A percentile compares a stretch with the other conserved stretches of the same genome.
phyloP scores from a whole-genome alignment of 371 early-diverging fungal species.

The Fennellomyces sp. region DNA sequence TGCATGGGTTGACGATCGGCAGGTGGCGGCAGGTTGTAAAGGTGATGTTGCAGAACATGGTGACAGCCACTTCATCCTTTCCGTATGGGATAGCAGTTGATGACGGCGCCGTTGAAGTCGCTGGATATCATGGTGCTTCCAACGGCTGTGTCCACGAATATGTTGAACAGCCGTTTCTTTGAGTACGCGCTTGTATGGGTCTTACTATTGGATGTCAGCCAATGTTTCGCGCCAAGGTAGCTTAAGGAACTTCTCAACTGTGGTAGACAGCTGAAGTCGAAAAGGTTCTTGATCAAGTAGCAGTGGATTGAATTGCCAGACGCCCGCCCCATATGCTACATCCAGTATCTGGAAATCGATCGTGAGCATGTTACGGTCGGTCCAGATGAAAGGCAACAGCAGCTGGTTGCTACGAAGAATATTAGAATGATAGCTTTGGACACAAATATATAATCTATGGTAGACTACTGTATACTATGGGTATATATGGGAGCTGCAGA shows the following conservation, averaged over 20 bases:
- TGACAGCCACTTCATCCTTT: too few relatives aligned
- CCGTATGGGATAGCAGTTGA: too few relatives aligned
- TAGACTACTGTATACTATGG: too few relatives aligned
- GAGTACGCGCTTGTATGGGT: not conserved
- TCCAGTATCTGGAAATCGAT: not conserved
- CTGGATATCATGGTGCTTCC: not conserved
- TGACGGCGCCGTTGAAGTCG: not conserved
- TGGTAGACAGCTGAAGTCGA: not conserved
- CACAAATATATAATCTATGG: too few relatives aligned
- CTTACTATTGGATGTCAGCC: not conserved
- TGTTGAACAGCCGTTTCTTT: not conserved
- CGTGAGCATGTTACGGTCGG: constrained; percentile 1
- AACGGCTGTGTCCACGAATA: not conserved
- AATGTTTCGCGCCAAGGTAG: not conserved
- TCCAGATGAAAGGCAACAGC: too few relatives aligned
- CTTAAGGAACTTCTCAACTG: not conserved
- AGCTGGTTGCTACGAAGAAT: too few relatives aligned
- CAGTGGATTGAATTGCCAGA: constrained; percentile 9
- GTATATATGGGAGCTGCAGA: too few relatives aligned
- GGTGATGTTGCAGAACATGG: too few relatives aligned
- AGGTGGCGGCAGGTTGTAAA: too few relatives aligned
- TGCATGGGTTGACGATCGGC: too few relatives aligned
- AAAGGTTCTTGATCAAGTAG: not conserved
- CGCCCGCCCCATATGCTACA: constrained; percentile 3
- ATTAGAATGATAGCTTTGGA: too few relatives aligned